Percentiles rank a stretch among this genome's conserved stretches.
phyloP scores from a whole-genome alignment of 768 basidiomycete genomes.

The Amyloporia xantha region DNA sequence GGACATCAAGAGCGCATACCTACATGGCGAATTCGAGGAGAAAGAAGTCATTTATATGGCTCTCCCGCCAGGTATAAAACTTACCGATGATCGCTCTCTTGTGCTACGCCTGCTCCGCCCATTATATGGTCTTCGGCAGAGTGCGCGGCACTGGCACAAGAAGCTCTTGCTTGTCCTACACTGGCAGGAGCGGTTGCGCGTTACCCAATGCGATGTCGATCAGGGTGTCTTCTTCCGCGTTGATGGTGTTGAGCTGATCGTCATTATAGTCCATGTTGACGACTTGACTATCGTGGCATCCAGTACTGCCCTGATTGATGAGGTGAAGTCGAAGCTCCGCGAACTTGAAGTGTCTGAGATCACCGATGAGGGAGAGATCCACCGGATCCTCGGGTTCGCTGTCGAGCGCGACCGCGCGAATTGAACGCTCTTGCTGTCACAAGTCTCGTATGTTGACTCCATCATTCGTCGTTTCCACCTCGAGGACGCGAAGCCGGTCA shows the following conservation, averaged over 20 bases:
- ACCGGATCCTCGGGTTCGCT: conserved; percentile 17
- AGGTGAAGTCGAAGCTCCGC: not conserved
- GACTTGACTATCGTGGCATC: conserved; percentile 5
- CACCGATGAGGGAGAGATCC: conserved; percentile 13
- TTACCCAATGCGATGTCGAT: conserved; percentile 8
- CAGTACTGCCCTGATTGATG: not conserved
- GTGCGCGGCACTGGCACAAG: conserved; percentile 10
- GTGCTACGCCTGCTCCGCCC: not conserved
- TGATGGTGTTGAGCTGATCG: not conserved
- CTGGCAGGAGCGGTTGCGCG: conserved; percentile 5
- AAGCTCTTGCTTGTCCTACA: conserved; percentile 16
- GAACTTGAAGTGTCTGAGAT: conserved; percentile 4
- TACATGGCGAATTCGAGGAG: conserved; percentile 19
- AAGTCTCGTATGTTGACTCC: conserved; percentile 27
- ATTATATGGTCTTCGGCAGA: conserved; percentile 7
- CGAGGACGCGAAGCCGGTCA: conserved; percentile 19
- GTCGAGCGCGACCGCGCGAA: conserved; percentile 8
- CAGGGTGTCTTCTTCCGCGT: conserved; percentile 10
- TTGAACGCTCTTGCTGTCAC: conserved; percentile 24
- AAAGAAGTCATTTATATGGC: conserved; percentile 12
- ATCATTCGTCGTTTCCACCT: conserved; percentile 22
- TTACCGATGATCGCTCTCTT: not conserved
- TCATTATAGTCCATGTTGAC: conserved; percentile 16
- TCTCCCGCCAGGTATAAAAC: conserved; percentile 6
- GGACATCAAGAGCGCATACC: conserved; percentile 28